These are phyloP conservation scores for Acanthamoeba castellanii DNA, from an alignment of 208 protist species.

Conservation along the genomic window DNA sequence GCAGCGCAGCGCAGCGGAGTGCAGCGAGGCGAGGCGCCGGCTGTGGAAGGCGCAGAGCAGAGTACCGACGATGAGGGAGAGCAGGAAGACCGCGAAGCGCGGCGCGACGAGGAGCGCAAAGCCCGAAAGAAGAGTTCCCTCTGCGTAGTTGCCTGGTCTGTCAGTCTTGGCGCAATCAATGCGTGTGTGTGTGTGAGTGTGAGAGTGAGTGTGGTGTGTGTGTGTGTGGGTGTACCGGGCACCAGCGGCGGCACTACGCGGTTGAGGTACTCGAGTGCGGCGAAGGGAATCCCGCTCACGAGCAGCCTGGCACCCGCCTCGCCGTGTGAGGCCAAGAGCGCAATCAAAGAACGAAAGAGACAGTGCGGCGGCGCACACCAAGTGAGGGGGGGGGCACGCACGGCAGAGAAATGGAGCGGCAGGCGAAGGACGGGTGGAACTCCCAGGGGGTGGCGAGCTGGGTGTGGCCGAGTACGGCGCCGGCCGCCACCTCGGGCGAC, in stretches of 20 bases:
- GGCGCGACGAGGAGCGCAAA: slow-evolving; percentile 46
- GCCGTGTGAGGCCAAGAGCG: not conserved
- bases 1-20: not conserved
- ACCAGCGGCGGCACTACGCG: not conserved
- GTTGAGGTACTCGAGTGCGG: slow-evolving; percentile 29
- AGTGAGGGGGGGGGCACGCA: not conserved
- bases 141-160: not conserved
- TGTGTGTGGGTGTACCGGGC: not conserved
- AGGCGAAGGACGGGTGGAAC: slow-evolving; percentile 16
- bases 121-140: not conserved
- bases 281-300: slow-evolving; percentile 60
- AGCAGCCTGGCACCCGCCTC: not conserved
- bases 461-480: not conserved
- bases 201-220: not conserved
- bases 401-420: slow-evolving; percentile 63
- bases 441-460: slow-evolving; percentile 41
- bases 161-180: not conserved
- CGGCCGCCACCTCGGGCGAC: slow-evolving; percentile 45
- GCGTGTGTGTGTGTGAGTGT: not conserved
- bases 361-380: not conserved
- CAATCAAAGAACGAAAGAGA: not conserved
- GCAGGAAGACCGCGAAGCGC: slow-evolving; percentile 42
- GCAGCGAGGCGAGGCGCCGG: not conserved
- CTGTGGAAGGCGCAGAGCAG: not conserved
- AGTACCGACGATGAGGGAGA: slow-evolving; percentile 54